Evolutionary conservation across 139 green algal genomes (phyloP), one percentile per base, ranked within the genome.

Genomic region (Asterochloris sp.): DNA sequence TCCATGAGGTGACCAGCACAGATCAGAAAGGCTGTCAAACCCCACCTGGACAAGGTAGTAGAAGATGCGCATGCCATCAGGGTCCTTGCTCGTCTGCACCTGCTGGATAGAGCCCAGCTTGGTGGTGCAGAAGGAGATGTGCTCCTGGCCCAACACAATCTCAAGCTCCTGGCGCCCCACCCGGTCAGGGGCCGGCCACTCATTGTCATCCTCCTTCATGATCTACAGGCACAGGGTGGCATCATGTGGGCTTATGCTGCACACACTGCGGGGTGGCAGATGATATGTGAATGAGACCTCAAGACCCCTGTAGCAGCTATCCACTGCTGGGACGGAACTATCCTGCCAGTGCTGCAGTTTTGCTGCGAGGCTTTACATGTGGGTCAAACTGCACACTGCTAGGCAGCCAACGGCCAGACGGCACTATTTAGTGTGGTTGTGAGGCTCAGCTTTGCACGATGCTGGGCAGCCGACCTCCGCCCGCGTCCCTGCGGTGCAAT

Each of bases 11-110:
- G 74, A 24, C 62, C 13, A 67, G 74, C 38, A 66, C 13, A 24
- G 12, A 27, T 27, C 16, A 26, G 24, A 6, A 47, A 24, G 24
- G 23, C 23, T 2, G 69, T 54, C 23, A 62, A 19, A 76, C 1
- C 77, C 17, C 66, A 92, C 94, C 92, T 98, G 96, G 29, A 98
- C 95, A 16, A 99, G 85, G 87, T 99, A 99, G 89, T 99, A 99
- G 86, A 99, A 99, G 11, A 96, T 90, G 10, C 94, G 83, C 27
- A 99, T 88, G 13, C 97, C 97, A 74, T 99, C 96, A 24, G 97
- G 96, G 87, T 99, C 97, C 80, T 98, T 96, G 89, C 93, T 97
- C 76, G 93, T 91, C 84, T 98, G 93, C 63, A 99, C 96, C 73
- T 99, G 96, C 61, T 98, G 83, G 62, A 99, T 89, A 21, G 91